phyloP scores from a whole-genome alignment of 2,329 filamentous ascomycete genomes.

The Albifimbria verrucaria region DNA sequence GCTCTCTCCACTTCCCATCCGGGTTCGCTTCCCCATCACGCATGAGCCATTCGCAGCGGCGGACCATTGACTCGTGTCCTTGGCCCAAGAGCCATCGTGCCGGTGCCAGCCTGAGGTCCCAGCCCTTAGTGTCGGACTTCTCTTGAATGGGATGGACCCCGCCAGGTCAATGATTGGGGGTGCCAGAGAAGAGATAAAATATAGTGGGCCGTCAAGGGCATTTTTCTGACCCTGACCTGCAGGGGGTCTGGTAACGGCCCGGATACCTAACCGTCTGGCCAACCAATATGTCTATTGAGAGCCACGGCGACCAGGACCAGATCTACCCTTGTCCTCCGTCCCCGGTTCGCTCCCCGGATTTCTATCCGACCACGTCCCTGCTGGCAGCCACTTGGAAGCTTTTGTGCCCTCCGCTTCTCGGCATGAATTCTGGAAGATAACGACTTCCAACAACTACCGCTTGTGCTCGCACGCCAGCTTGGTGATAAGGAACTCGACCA shows the following conservation, averaged over 20 bases:
- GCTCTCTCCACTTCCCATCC: background rate
- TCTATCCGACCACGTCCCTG: constrained; percentile 18
- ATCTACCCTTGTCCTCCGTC: constrained; percentile 21
- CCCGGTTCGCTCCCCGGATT: constrained; percentile 30
- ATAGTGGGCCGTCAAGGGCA: background rate
- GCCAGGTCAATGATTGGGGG: background rate
- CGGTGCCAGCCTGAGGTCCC: background rate
- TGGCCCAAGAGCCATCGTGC: background rate
- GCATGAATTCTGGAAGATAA: constrained; percentile 30
- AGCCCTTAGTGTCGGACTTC: background rate
- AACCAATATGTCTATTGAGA: constrained; percentile 24
- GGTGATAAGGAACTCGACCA: background rate
- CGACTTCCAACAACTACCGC: background rate
- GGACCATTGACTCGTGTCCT: background rate
- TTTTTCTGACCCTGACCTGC: constrained; percentile 14
- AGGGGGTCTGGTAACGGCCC: constrained; percentile 29
- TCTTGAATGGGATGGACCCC: background rate
- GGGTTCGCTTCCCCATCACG: background rate
- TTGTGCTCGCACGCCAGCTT: background rate
- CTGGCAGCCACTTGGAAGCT: constrained; percentile 10
- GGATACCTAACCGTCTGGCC: constrained; percentile 32
- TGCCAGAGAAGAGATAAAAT: constrained; percentile 7
- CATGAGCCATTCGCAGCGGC: background rate
- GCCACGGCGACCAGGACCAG: constrained; percentile 22
- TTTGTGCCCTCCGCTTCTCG: constrained; percentile 18